phyloP scores from a whole-genome alignment of 805 yeast genomes.

The Metschnikowia proteae region DNA sequence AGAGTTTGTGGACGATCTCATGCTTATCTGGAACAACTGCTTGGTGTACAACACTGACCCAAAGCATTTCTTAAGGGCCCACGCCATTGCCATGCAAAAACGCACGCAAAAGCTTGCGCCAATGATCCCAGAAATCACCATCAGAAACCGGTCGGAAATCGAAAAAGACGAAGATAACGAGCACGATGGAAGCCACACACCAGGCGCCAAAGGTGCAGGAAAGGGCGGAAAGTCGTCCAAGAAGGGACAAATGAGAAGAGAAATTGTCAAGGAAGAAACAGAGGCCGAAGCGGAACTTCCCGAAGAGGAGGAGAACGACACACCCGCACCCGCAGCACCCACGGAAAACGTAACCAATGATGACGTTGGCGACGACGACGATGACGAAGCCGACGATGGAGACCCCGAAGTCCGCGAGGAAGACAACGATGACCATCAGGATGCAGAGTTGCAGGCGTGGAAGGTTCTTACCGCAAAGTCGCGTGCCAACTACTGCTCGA shows the following conservation, averaged over 20 bases:
- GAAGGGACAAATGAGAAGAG: slow-evolving; percentile 41
- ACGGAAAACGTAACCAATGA: slow-evolving; percentile 10
- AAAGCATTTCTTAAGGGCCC: slow-evolving; percentile 81
- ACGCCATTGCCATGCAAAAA: slow-evolving; percentile 95
- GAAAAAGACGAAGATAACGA: slow-evolving; percentile 57
- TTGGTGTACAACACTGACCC: slow-evolving; percentile 93
- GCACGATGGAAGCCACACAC: slow-evolving; percentile 21
- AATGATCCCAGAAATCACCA: slow-evolving; percentile 81
- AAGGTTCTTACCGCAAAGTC: slow-evolving; percentile 74
- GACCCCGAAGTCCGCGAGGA: slow-evolving; percentile 25
- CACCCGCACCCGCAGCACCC: slow-evolving; percentile 15
- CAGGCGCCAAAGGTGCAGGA: slow-evolving; percentile 18
- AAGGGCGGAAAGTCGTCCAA: slow-evolving; percentile 35
- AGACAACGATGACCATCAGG: slow-evolving; percentile 60
- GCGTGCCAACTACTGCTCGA: slow-evolving; percentile 68
- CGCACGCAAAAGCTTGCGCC: slow-evolving; percentile 74
- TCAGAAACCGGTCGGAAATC: slow-evolving; percentile 68
- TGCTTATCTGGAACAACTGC: slow-evolving; percentile 95
- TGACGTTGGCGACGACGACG: slow-evolving; percentile 41
- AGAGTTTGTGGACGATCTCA: slow-evolving; percentile 91
- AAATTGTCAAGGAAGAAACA: slow-evolving; percentile 30
- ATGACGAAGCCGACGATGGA: slow-evolving; percentile 38
- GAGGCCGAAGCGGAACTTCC: background rate
- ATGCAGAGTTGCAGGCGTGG: slow-evolving; percentile 81
- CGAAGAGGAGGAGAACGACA: slow-evolving; percentile 1